Base-by-base conservation (phyloP, 2,329 filamentous ascomycete species). In the Fonsecaea nubica region DNA sequence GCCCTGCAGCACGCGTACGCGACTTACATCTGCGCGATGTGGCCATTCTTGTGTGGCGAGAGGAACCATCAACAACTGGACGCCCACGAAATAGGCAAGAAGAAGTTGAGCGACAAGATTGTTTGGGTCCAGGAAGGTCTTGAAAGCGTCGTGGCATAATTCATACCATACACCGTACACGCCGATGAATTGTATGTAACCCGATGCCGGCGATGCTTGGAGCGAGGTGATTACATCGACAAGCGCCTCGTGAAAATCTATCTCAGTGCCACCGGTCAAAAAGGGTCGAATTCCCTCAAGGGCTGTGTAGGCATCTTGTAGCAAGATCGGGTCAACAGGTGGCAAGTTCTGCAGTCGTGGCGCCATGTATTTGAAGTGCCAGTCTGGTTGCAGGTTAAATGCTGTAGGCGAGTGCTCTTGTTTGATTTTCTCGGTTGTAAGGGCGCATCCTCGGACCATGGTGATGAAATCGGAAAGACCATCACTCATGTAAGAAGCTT, bases 41-140 rank as follows among this genome's bases (percentile, higher is more conserved):
- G 74, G 73, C 65, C 70, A 76, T 54, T 77, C 75, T 8, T 73
- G 71, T 32, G 72, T 68, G 2, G 75, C 66, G 5, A 83, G 78
- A 0, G 80, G 81, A 4, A 76, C 76, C 64, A 84, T 76, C 5
- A 83, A 73, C 0, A 81, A 74, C 59, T 84, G 80, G 0, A 83
- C 70, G 1, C 80, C 77, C n/a, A 84, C 77, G 69, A 82, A 83
- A 69, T 84, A 81, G 6, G 79, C 76, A 4, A 84, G 76, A 4
- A 84, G 72, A 3, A 83, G 77, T 33, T 80, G 80, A 0, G 80
- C 76, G 3, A 80, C 68, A 53, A 72, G 72, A 60, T 84, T 83
- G 45, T 73, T 72, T 0, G 79, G 75, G 50, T 80, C 75, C 64
- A 83, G 76, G 71, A 84, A 82, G 0, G 75, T 73, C 50, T 78